phyloP scores from a whole-genome alignment of 495 filamentous ascomycete species.

The Penicillium canariense region DNA sequence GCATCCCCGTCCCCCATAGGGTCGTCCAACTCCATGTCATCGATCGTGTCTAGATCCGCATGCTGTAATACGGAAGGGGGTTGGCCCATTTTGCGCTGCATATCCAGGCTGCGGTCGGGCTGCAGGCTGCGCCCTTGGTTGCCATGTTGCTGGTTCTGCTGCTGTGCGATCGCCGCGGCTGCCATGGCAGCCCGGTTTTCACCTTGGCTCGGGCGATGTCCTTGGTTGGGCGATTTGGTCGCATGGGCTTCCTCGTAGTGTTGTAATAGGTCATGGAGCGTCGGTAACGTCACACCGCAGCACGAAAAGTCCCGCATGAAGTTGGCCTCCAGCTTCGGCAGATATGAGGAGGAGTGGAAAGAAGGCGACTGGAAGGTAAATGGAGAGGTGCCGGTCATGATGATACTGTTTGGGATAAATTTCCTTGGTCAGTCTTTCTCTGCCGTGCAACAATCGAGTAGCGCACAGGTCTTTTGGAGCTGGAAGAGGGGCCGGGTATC shows the following conservation, averaged over 20 bases:
- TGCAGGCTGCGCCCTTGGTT: slow-evolving; percentile 41
- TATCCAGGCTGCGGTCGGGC: slow-evolving; percentile 40
- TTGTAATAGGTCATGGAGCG: slow-evolving; percentile 89
- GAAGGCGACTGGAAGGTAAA: slow-evolving; percentile 89
- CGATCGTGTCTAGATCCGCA: slow-evolving; percentile 79
- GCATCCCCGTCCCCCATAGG: slow-evolving; percentile 62
- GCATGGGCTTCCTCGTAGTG: slow-evolving; percentile 96
- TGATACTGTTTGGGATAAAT: slow-evolving; percentile 64
- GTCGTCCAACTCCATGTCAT: slow-evolving; percentile 98
- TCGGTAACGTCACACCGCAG: slow-evolving; percentile 82
- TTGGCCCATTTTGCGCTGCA: slow-evolving; percentile 46
- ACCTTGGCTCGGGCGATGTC: slow-evolving; percentile 53
- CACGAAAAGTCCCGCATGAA: slow-evolving; percentile 96
- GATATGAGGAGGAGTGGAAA: slow-evolving; percentile 94
- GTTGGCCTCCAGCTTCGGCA: slow-evolving; percentile 94
- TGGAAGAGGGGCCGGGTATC: background rate
- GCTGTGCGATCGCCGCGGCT: slow-evolving; percentile 54
- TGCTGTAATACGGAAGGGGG: slow-evolving; percentile 40
- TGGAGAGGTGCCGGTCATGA: slow-evolving; percentile 95
- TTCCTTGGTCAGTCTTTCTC: slow-evolving; percentile 28
- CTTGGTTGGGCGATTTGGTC: slow-evolving; percentile 56
- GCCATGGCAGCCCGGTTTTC: slow-evolving; percentile 58
- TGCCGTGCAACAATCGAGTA: slow-evolving; percentile 21
- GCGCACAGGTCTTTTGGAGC: slow-evolving; percentile 9
- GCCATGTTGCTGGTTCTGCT: slow-evolving; percentile 52